Evolutionary conservation across 352 stramenopile species (phyloP), one percentile per base, ranked within the genome.

Genomic region (Plasmopara muralis): DNA sequence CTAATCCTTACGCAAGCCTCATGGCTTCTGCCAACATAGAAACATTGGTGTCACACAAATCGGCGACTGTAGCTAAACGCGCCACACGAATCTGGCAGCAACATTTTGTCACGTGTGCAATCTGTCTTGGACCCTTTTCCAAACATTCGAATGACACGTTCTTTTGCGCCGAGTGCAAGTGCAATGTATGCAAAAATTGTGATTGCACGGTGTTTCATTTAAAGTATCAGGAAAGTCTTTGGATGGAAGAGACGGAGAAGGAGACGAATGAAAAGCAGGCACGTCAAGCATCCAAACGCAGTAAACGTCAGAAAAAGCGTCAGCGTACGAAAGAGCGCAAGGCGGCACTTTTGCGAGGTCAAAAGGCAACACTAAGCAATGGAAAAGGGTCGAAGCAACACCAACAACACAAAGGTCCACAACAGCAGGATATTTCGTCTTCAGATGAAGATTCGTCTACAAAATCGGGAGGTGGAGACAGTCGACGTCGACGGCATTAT

Each of bases 101-200:
- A 48, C 95, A 99, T 60, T 99, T 98, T 79, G 91, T 98, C 25
- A 97, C 88, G 34, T 99, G 96, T 67, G 95, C 95, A 20, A 96
- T 99, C 34, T 99, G 96, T 70, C 77, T 97, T 20, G 74, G 85
- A 10, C 94, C 89, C 18, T 98, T 97, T 68, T 98, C 92, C 1
- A 97, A 97, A 63, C 86, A 97, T 68, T 93, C 90, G 43, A 85
- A 91, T 44, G 84, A 97, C 64, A 96, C 89, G 41, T 96, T 95
- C 53, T 99, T 98, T 67, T 99, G 96, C 62, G 78, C 84, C 33
- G 96, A 99, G 74, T 98, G 95, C 74, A 98, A 98, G 72, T 99
- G 95, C 60, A 95, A 98, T 52, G 96, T 99, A 9, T 99, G 96
- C 66, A 91, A 81, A 68, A 91, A 90, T 48, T 99, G 96, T 61